Conservation (phyloP, 306 rosid species). For the Acmispon strigosus region DNA sequence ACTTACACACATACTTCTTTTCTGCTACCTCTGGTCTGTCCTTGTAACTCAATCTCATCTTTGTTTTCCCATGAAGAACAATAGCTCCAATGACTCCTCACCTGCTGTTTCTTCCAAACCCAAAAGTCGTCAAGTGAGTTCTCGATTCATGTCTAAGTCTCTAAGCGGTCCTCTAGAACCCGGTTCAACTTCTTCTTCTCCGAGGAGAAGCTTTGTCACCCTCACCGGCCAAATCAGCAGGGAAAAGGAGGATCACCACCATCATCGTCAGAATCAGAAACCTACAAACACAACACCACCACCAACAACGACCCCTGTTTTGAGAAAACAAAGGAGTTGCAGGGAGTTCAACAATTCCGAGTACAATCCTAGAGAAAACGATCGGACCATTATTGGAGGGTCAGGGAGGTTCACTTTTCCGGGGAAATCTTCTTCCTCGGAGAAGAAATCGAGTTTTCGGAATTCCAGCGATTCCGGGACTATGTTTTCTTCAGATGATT, state of each 20-base stretch:
- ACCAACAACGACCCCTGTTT: neutral
- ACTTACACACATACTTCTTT: neutral
- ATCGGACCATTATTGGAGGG: slow-evolving; percentile 27
- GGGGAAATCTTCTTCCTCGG: slow-evolving; percentile 11
- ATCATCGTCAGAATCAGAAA: neutral
- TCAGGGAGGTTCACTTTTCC: slow-evolving; percentile 17
- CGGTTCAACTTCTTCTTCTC: slow-evolving; percentile 19
- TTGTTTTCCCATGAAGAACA: neutral
- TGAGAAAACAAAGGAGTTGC: slow-evolving; percentile 29
- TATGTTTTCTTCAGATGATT: slow-evolving; percentile 26
- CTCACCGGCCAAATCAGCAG: slow-evolving; percentile 49
- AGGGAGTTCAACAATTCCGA: slow-evolving; percentile 22
- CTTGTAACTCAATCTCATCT: too few species aligned
- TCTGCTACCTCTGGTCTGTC: slow-evolving; percentile 2
- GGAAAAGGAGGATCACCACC: slow-evolving; percentile 12
- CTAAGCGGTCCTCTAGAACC: slow-evolving; percentile 17
- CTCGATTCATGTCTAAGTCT: slow-evolving; percentile 35
- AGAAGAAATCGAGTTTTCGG: slow-evolving; percentile 11
- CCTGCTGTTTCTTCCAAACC: slow-evolving; percentile 32
- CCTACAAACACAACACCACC: too few species aligned
- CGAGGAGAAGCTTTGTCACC: slow-evolving; percentile 19
- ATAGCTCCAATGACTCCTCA: neutral
- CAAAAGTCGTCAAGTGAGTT: slow-evolving; percentile 54
- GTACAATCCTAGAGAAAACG: slow-evolving; percentile 38
- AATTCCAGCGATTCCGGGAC: slow-evolving; percentile 25